Evolutionary conservation across 2,329 filamentous ascomycete genomes (phyloP).

Genomic region (Albifimbria verrucaria): DNA sequence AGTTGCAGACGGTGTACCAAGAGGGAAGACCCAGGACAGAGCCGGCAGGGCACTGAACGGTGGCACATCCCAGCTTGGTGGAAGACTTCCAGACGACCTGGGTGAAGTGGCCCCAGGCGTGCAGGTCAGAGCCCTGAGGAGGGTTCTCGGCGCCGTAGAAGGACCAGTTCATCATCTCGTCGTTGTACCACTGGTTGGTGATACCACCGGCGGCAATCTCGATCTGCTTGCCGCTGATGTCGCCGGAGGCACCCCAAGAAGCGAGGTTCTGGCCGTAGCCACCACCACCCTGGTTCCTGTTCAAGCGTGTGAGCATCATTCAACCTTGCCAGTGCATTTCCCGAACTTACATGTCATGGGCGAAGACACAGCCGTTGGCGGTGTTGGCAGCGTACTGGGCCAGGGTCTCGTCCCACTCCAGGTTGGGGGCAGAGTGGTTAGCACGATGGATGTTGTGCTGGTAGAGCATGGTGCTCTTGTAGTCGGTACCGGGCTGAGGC

Average conservation of each 20-base stretch:
- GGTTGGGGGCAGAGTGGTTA: constrained; percentile 68
- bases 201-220: constrained; percentile 63
- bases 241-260: constrained; percentile 46
- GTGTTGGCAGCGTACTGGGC: constrained; percentile 61
- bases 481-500: constrained; percentile 18
- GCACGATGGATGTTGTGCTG: constrained; percentile 84
- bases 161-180: constrained; percentile 59
- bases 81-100: constrained; percentile 40
- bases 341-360: constrained; percentile 69
- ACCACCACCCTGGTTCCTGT: constrained; percentile 53
- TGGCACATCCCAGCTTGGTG: constrained; percentile 52
- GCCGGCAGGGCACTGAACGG: constrained; percentile 61
- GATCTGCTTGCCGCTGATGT: constrained; percentile 37
- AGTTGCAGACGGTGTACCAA: constrained; percentile 90
- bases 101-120: constrained; percentile 57
- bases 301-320: constrained; percentile 28
- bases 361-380: constrained; percentile 67
- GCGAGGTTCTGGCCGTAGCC: constrained; percentile 93
- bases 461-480: constrained; percentile 47
- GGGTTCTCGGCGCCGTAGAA: constrained; percentile 56
- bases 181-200: constrained; percentile 86
- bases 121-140: constrained; percentile 61
- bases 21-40: constrained; percentile 48
- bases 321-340: neutral
- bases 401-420: constrained; percentile 65